Base-by-base conservation (phyloP, 331 rosid genomes). In the Malus hybrid region DNA sequence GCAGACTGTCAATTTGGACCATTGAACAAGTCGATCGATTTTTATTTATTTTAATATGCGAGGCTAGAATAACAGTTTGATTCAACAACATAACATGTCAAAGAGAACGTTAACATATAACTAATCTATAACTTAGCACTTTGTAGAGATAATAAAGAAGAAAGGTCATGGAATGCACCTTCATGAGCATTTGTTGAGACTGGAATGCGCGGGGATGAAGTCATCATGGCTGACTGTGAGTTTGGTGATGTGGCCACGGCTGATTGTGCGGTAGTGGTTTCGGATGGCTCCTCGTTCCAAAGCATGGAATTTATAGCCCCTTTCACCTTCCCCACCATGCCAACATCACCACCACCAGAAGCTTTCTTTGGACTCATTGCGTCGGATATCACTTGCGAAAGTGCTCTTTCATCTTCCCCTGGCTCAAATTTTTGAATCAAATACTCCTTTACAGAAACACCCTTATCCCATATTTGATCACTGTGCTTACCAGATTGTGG, bases 341-440 rank as follows among this genome's bases (percentile, higher is more conserved):
- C 93, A 6, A 73, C 81, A 73, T 84, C 94, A 48, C 85, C 93
- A 48, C 86, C 81, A 3, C 89, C 59, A 6, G 20, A 16, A 54
- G 19, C 56, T 82, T 65, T 86, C 76, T 77, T 79, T 1, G 96
- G 96, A 82, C 96, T 90, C 76, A 89, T 83, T 75, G 84, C 91
- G 52, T 90, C 94, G 19, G 97, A 90, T 77, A 91, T 90, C 64
- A 89, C 96, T 72, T 73, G 83, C 29, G 98, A 93, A 46, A 90
- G 85, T 11, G 97, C 98, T 74, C 72, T 91, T 76, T 93, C 98
- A 76, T 93, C 98, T 71, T 94, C 99, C 10, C 93, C 99, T 2
- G 97, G 97, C 81, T 92, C 96, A 72, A 92, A 76, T 77, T 92
- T 92, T 44, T 84, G 87, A 86, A 85, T 74, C 83, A 92, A 78